Evolutionary conservation across 2,329 filamentous ascomycete species (phyloP).

Genomic region (Penicillium sp.): DNA sequence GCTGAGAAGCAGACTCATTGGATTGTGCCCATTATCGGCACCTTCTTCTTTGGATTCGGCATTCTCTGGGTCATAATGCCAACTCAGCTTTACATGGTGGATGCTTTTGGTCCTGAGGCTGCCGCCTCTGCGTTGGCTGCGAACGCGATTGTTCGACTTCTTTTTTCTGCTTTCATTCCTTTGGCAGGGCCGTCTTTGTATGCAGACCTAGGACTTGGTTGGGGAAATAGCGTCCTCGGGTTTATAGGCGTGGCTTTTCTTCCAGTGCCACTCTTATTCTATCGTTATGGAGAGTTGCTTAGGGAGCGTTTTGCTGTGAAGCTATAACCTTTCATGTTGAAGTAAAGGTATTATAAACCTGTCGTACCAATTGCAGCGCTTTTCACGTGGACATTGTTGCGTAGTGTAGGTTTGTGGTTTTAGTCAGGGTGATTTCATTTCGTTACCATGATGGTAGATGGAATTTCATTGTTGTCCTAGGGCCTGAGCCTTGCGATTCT

Average conservation of each 20-base stretch:
- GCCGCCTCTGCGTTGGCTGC: slow-evolving; percentile 42
- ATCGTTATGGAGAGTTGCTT: not conserved
- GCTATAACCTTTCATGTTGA: not conserved
- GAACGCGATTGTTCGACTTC: slow-evolving; percentile 26
- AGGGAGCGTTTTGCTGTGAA: not conserved
- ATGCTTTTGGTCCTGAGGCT: slow-evolving; percentile 36
- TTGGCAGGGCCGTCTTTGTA: slow-evolving; percentile 64
- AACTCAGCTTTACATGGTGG: slow-evolving; percentile 40
- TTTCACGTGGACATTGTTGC: not conserved
- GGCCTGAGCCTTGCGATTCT: no score
- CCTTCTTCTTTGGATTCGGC: slow-evolving; percentile 28
- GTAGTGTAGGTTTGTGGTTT: no score
- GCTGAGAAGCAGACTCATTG: slow-evolving; percentile 33
- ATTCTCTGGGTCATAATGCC: slow-evolving; percentile 28
- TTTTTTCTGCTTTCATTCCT: slow-evolving; percentile 62
- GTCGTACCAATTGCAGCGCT: not conserved
- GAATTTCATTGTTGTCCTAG: no score
- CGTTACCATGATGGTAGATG: no score
- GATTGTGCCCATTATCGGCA: slow-evolving; percentile 38
- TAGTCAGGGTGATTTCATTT: no score
- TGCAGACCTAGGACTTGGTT: slow-evolving; percentile 60
- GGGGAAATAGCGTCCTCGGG: slow-evolving; percentile 60
- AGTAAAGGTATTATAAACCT: not conserved
- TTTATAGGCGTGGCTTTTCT: slow-evolving; percentile 55
- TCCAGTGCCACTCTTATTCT: slow-evolving; percentile 47